Percentiles rank a stretch among this genome's conserved stretches.
Conservation (phyloP, 2,329 filamentous ascomycete species). For the Fusarium austroafricanum region DNA sequence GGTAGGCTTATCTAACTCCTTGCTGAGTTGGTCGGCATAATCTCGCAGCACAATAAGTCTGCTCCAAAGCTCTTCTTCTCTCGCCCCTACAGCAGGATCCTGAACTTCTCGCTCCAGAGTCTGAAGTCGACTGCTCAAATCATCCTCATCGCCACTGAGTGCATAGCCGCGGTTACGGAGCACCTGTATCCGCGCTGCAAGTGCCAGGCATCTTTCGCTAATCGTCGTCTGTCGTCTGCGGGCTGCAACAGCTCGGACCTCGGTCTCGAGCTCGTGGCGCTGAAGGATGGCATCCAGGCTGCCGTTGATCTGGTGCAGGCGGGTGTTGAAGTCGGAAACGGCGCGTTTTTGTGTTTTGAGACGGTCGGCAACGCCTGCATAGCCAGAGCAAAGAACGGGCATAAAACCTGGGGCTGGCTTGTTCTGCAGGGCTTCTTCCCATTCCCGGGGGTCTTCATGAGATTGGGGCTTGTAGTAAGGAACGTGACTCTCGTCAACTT, state of each 20-base stretch:
- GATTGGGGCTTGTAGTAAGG: constrained; percentile 79
- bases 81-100: constrained; percentile 78
- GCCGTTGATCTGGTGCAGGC: constrained; percentile 83
- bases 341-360: constrained; percentile 78
- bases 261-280: constrained; percentile 80
- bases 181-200: constrained; percentile 84
- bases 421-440: constrained; percentile 85
- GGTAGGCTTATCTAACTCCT: constrained; percentile 77
- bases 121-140: constrained; percentile 77
- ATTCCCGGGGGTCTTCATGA: constrained; percentile 79
- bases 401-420: constrained; percentile 82
- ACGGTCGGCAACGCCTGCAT: constrained; percentile 76
- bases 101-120: constrained; percentile 75
- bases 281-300: constrained; percentile 78
- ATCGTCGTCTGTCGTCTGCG: constrained; percentile 78
- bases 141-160: constrained; percentile 82
- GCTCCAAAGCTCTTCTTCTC: constrained; percentile 89
- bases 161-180: constrained; percentile 85
- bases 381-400: constrained; percentile 80
- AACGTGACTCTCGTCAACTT: constrained; percentile 78
- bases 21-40: constrained; percentile 76
- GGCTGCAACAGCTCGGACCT: constrained; percentile 78
- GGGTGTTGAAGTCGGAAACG: constrained; percentile 75
- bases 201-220: constrained; percentile 76
- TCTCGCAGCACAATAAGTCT: constrained; percentile 80